phyloP scores from a whole-genome alignment of 2,329 filamentous ascomycete species.

The Fusarium chaquense region DNA sequence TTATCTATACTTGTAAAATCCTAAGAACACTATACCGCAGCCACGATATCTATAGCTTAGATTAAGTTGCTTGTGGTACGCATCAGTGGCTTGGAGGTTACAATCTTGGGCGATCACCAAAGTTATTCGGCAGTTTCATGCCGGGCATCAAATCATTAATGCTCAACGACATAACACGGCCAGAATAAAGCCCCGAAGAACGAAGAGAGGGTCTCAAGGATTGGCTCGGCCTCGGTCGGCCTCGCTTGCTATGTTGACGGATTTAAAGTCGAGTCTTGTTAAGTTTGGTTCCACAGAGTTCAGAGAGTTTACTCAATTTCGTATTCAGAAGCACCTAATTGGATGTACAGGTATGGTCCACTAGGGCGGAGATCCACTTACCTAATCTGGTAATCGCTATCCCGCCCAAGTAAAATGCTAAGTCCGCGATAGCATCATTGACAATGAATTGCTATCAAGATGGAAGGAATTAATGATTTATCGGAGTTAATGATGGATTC shows the following conservation, averaged over 20 bases:
- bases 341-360: accelerated
- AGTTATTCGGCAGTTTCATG: background rate
- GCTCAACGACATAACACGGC: no score
- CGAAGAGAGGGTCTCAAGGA: background rate
- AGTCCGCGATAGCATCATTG: conserved; percentile 25
- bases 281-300: background rate
- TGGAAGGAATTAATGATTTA: conserved; percentile 11
- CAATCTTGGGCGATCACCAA: no score
- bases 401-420: background rate
- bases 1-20: accelerated
- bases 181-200: background rate
- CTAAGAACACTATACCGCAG: no score
- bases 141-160: background rate
- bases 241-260: background rate
- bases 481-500: background rate
- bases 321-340: conserved; percentile 28
- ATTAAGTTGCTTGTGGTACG: background rate
- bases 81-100: background rate
- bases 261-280: background rate
- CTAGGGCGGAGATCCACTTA: conserved; percentile 9
- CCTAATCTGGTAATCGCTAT: conserved; percentile 19
- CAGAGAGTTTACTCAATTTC: conserved; percentile 11
- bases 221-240: background rate
- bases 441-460: background rate
- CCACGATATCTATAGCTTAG: background rate